Evolutionary conservation across 371 early-diverging fungal genomes (phyloP).

Genomic region (Quaeritorhiza haematococci): DNA sequence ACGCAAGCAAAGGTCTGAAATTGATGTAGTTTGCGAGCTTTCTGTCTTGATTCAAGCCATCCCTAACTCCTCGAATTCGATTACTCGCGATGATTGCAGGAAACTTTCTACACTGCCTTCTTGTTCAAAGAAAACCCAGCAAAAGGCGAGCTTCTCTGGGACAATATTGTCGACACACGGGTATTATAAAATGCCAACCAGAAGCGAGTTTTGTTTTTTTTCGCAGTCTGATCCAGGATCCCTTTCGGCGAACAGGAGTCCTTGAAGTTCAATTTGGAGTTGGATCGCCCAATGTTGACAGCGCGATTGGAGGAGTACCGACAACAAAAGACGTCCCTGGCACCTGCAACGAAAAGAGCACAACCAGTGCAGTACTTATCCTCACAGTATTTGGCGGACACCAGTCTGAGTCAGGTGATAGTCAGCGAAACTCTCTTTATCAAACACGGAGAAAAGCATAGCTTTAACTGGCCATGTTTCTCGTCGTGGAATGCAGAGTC

Average conservation of each 20-base stretch:
- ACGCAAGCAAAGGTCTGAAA: slow-evolving; percentile 49
- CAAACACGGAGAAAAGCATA: too few relatives aligned
- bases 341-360: neutral
- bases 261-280: slow-evolving; percentile 26
- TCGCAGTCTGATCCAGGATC: neutral
- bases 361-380: slow-evolving; percentile 14
- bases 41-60: too few relatives aligned
- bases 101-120: slow-evolving; percentile 42
- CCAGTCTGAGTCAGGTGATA: slow-evolving; percentile 27
- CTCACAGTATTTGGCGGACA: slow-evolving; percentile 28
- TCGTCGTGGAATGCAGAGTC: too few relatives aligned
- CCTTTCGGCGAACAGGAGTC: slow-evolving; percentile 15
- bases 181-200: neutral
- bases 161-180: slow-evolving; percentile 53
- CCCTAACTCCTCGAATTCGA: too few relatives aligned
- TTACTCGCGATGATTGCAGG: too few relatives aligned
- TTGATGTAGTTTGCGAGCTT: too few relatives aligned
- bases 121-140: slow-evolving; percentile 40
- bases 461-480: too few relatives aligned
- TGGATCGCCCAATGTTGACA: slow-evolving; percentile 29
- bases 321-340: slow-evolving; percentile 5
- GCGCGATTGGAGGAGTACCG: slow-evolving; percentile 34
- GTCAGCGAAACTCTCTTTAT: too few relatives aligned
- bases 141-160: slow-evolving; percentile 45
- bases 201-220: neutral